A percentile compares a stretch with the other conserved stretches of the same genome.
These are phyloP conservation scores for Nakaseomyces kungkrabaensis DNA, from an alignment of 1,139 yeast genomes.

Conservation along the genomic window DNA sequence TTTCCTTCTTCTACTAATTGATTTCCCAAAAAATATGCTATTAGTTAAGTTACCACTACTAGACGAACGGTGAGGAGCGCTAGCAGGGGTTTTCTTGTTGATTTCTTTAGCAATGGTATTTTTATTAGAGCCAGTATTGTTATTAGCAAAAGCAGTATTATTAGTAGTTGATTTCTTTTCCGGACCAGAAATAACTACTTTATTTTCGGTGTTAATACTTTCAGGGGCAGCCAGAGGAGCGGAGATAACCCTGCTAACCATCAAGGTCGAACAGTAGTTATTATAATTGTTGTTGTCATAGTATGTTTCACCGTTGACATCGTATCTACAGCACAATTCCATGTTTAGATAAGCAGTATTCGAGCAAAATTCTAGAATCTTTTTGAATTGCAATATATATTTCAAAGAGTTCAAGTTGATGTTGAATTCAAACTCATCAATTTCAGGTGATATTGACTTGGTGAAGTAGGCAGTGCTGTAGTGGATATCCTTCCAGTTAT, in stretches of 20 bases:
- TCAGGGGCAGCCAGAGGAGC: not conserved
- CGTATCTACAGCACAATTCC: constrained; percentile 26
- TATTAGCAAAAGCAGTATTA: too few species aligned
- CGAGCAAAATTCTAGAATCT: constrained; percentile 9
- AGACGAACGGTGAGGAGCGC: not conserved
- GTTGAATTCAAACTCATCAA: constrained; percentile 23
- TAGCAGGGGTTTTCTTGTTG: not conserved
- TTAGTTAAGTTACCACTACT: not conserved
- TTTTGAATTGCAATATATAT: constrained; percentile 24
- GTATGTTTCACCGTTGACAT: constrained; percentile 27
- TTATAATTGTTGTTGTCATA: constrained; percentile 28
- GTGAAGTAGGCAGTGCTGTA: constrained; percentile 18
- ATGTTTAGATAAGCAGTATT: constrained; percentile 12
- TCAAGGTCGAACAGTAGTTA: constrained; percentile 14
- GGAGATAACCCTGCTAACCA: not conserved
- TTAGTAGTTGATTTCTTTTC: not conserved
- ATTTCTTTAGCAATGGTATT: too few species aligned
- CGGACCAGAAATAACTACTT: not conserved
- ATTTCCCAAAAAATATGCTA: not conserved
- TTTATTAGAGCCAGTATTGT: too few species aligned
- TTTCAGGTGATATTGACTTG: constrained; percentile 15
- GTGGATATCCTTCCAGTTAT: constrained; percentile 21
- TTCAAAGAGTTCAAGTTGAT: constrained; percentile 19
- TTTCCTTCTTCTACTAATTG: not conserved
- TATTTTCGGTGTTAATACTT: not conserved